Evolutionary conservation across 495 filamentous ascomycete species (phyloP).

Genomic region (Lentithecium fluviatile): DNA sequence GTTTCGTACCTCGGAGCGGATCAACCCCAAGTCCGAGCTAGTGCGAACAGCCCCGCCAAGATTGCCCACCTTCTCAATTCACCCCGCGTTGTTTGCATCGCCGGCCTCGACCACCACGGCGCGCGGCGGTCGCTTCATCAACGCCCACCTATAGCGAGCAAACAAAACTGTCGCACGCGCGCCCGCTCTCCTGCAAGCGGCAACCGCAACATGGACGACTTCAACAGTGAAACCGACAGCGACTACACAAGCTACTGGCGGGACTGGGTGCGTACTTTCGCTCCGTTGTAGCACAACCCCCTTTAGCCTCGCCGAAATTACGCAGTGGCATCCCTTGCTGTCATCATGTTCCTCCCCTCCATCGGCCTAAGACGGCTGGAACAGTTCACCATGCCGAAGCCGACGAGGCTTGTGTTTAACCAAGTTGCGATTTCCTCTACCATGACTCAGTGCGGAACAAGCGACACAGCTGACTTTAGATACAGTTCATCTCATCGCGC

Average conservation of each 20-base stretch:
- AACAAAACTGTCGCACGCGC: background rate
- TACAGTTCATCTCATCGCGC: conserved; percentile 90
- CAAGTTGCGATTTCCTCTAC: background rate
- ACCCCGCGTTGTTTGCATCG: background rate
- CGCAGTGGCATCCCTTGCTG: background rate
- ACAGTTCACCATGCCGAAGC: background rate
- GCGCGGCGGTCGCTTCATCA: background rate
- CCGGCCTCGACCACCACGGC: background rate
- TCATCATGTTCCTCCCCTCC: background rate
- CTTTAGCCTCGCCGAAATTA: no score
- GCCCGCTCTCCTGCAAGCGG: background rate
- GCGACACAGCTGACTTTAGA: conserved; percentile 2
- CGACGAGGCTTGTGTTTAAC: no score
- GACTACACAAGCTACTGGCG: conserved; percentile 99
- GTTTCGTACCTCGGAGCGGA: background rate
- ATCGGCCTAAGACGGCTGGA: background rate
- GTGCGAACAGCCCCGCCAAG: background rate
- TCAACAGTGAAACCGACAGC: conserved; percentile 94
- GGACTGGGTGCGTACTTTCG: conserved; percentile 78
- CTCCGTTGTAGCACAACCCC: background rate
- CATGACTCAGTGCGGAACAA: background rate
- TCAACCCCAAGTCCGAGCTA: background rate
- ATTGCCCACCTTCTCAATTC: conserved; percentile 9
- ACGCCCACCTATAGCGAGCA: background rate
- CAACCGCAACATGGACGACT: conserved; percentile 74